Evolutionary conservation across 1,284 basidiomycete species (phyloP), one percentile per base, ranked within the genome.

Genomic region (Sphagnurus paluster): DNA sequence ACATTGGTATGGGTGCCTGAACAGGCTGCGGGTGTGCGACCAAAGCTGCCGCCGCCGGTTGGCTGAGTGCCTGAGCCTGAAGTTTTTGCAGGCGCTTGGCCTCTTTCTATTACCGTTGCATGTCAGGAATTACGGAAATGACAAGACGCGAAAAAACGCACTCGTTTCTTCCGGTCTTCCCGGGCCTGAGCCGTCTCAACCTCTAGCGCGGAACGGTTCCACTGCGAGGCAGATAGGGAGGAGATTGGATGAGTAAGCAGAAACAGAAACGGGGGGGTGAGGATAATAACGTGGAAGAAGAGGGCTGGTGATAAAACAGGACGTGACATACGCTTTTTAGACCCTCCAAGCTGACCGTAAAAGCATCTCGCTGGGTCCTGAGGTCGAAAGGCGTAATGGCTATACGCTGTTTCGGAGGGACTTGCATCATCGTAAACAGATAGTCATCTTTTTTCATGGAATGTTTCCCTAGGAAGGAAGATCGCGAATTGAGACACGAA

Each of bases 361-460:
- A 90, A 9, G 86, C 85, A 51, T 89, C 84, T 37, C 73, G 72
- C 56, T 87, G 84, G 2, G 83, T 87, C 52, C 71, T 75, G 33
- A 63, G 55, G 64, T 89, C 86, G 56, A 90, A 87, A n/a, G 72
- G 75, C 33, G 61, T 61, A 55, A 90, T 86, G 42, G 68, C 65
- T 50, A 80, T 76, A 52, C 75, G 79, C 58, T 88, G 84, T 62
- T 90, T 90, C 47, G 84, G 82, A 3, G 87, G 85, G 17, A 76
- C 71, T 55, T 79, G 72, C 67, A 89, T 85, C 53, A 80, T 77
- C 2, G 67, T 79, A 33, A 72, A 75, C 41, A 90, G 66, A 62
- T 81, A 87, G 50, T 86, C 82, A 55, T 90, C 87, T 63, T 86
- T 90, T 71, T 87, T 88, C 72, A 79, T 75, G n/a, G 87, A 87